Base-by-base conservation (phyloP, 495 filamentous ascomycete genomes). In the Apiosordaria backusii region DNA sequence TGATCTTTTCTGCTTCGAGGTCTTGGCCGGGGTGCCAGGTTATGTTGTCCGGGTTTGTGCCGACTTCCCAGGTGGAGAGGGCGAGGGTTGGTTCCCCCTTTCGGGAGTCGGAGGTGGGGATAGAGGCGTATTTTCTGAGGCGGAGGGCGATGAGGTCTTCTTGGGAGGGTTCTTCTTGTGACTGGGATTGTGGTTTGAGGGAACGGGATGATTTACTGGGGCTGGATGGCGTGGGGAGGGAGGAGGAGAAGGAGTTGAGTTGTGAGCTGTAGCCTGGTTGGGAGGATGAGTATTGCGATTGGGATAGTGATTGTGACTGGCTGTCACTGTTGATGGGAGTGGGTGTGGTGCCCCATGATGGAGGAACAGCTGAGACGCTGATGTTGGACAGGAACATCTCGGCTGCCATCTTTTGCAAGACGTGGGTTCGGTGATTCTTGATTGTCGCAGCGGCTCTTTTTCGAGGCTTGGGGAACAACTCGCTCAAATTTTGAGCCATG, bases 321-420 rank as follows among this genome's bases (percentile, higher is more conserved):
- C 29, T 52, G n/a, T 57, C 57, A 53, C 23, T 61, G 6, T 62
- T 26, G 27, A 4, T 7, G 4, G 35, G 13, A 15, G 16, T 18
- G 10, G 50, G 23, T n/a, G 50, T 9, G 4, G 22, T 62, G 55
- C 18, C 55, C 63, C 63, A 62, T 22, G 52, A 26, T 23, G 35
- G 40, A 13, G 67, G 69, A 22, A 67, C 35, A 6, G 62, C 61
- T 10, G 66, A 63, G 4, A 76, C 65, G 4, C 68, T 70, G 25
- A 72, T 64, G 55, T 65, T 70, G 25, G 68, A 65, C 22, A 77
- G 67, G 22, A 67, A 68, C 29, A 67, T 64, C 64, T 74, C 68
- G 16, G 70, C 67, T 1, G 72, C 73, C 27, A 75, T 67, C 25
- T 27, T 65, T 21, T 67, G 64, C 4, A 71, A 7, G 6, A 71